Evolutionary conservation across 2,329 filamentous ascomycete species (phyloP).

Genomic region (Golovinomyces cichoracearum): DNA sequence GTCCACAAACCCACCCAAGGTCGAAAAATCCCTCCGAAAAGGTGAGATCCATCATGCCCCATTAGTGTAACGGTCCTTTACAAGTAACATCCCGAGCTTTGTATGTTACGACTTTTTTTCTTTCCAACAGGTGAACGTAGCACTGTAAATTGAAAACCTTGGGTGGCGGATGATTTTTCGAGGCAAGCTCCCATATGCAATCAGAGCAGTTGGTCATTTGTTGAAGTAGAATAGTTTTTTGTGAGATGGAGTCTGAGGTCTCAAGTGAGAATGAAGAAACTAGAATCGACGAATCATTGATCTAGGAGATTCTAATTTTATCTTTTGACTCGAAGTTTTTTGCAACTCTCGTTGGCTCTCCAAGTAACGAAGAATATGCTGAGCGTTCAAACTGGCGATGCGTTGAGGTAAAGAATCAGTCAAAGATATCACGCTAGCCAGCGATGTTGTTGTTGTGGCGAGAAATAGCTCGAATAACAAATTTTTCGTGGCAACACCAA

Average conservation of each 20-base stretch:
- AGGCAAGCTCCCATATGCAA: not conserved
- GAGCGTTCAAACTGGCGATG: not conserved
- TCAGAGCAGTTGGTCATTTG: not conserved
- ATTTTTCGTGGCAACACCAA: no score
- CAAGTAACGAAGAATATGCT: not conserved
- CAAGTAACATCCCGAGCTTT: not conserved
- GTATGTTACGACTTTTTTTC: not conserved
- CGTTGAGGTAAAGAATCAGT: not conserved
- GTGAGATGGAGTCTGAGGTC: not conserved
- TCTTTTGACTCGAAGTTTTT: not conserved
- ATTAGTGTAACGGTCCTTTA: not conserved
- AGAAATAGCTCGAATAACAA: no score
- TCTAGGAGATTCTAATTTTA: not conserved
- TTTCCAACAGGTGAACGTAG: not conserved
- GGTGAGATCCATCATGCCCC: no score
- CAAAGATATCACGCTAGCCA: no score
- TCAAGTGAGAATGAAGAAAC: no score
- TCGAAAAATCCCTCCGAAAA: no score
- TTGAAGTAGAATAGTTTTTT: not conserved
- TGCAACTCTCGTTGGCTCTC: not conserved
- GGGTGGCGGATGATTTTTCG: not conserved
- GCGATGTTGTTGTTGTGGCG: no score
- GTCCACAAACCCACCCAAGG: no score
- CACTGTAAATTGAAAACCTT: not conserved
- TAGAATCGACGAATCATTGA: not conserved